Conservation (phyloP, 345 rosid species). For the Salix arbutifolia region DNA sequence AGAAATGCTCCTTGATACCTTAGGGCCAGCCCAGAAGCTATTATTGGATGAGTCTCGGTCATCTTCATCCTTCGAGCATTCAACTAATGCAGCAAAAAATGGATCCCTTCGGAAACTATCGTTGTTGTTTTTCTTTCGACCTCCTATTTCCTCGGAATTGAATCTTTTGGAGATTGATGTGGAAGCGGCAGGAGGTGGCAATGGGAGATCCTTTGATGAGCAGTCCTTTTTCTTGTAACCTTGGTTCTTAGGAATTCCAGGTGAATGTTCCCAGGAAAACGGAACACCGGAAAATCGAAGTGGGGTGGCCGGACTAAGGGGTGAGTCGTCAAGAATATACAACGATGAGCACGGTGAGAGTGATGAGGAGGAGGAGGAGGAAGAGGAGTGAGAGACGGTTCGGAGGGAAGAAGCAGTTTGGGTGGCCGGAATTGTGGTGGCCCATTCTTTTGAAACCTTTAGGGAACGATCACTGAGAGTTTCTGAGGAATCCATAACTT, state of each 20-base stretch:
- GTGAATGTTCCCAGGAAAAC: constrained; percentile 86
- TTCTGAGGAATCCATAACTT: constrained; percentile 18
- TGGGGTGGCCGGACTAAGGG: constrained; percentile 54
- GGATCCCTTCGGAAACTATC: constrained; percentile 50
- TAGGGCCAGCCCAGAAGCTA: constrained; percentile 21
- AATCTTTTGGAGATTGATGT: constrained; percentile 21
- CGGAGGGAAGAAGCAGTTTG: constrained; percentile 15
- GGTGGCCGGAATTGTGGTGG: constrained; percentile 10
- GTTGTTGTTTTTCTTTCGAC: constrained; percentile 21
- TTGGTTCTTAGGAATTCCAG: constrained; percentile 78
- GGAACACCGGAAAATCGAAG: constrained; percentile 67
- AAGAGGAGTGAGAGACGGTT: constrained; percentile 32
- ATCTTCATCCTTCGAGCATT: constrained; percentile 59
- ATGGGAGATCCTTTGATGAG: constrained; percentile 37
- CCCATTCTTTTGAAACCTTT: constrained; percentile 18
- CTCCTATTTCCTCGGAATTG: constrained; percentile 1
- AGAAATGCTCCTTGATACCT: constrained; percentile 31
- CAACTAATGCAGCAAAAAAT: constrained; percentile 64
- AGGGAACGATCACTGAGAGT: constrained; percentile 8
- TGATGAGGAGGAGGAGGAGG: constrained; percentile 34
- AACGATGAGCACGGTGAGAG: constrained; percentile 39
- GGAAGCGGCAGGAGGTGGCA: constrained; percentile 53
- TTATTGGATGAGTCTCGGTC: not conserved
- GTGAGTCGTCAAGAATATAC: constrained; percentile 43
- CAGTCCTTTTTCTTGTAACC: constrained; percentile 30